phyloP scores from a whole-genome alignment of 2,329 filamentous ascomycete genomes.

The Aspergillus pseudoterreus region DNA sequence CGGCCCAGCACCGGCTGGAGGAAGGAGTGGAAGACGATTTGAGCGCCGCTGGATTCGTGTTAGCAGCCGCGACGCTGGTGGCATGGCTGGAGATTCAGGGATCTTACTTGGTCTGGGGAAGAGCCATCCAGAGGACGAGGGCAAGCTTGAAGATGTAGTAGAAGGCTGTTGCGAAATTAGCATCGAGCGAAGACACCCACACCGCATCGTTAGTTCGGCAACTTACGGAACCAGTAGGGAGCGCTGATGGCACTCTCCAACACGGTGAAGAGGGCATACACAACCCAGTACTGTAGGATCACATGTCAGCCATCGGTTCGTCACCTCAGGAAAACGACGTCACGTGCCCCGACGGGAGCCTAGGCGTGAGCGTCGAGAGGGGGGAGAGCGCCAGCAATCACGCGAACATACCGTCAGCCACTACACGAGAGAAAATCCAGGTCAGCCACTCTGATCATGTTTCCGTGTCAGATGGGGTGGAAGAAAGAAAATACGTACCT shows the following conservation, averaged over 20 bases:
- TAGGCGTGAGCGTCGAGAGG: conserved; percentile 2
- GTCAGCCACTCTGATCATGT: conserved; percentile 10
- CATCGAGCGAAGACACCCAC: background rate
- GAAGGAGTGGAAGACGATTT: conserved; percentile 95
- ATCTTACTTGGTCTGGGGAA: conserved; percentile 85
- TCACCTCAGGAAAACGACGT: conserved; percentile 9
- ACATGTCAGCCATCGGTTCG: conserved; percentile 15
- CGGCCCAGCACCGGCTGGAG: conserved; percentile 85
- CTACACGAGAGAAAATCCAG: conserved; percentile 29
- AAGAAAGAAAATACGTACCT: conserved; percentile 44
- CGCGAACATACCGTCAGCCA: conserved; percentile 56
- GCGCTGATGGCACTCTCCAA: conserved; percentile 64
- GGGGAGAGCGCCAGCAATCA: conserved; percentile 9
- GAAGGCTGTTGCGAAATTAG: conserved; percentile 56
- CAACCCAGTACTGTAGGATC: conserved; percentile 60
- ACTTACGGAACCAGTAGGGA: conserved; percentile 65
- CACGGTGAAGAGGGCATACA: conserved; percentile 63
- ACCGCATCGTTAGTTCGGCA: background rate
- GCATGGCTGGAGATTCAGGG: background rate
- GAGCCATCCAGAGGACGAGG: conserved; percentile 94
- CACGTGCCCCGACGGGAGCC: conserved; percentile 20
- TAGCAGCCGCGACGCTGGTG: background rate
- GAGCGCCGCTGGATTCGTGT: conserved; percentile 67
- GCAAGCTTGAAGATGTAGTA: conserved; percentile 99
- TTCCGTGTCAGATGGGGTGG: background rate